Base-by-base conservation (phyloP, 371 early-diverging fungal genomes). In the Coemansia sp. region DNA sequence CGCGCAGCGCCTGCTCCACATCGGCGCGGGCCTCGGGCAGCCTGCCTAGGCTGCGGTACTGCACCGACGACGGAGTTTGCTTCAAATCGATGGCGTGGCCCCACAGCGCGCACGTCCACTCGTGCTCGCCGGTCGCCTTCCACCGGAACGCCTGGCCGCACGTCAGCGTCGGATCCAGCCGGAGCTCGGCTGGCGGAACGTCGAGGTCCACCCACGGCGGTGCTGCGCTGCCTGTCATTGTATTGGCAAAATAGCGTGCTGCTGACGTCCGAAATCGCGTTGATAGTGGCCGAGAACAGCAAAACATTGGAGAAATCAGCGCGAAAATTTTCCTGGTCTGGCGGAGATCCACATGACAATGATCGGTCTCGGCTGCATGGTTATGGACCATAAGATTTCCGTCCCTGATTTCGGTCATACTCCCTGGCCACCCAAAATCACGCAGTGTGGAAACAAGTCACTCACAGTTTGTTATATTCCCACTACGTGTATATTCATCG, bases 81-180 rank as follows among this genome's bases (percentile, higher is more conserved):
- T 76, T 57, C 20, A 77, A 55, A 8, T 62, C 50, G 20, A 69
- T 33, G 30, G 45, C 61, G 48, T 58, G 30, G 70, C 45, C 77
- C 75, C 53, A 83, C 38, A 58, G 66, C 70, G 64, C 82, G 62
- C 53, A 82, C 9, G 72, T 78, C 76, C 76, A 81, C 43, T 77
- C 67, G 33, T 55, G 34, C 6, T 39, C 45, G 10, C 68, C 81
- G 0, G 83, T 70, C 6, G 66, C 42, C 38, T 81, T 83, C 97
- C 97, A 97, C 1, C 92, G 85, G 77, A 97, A 97, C 12, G 90
- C 81, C 71, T 97, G 95, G 2, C 95, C 97, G 71, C 91, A 90
- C 31, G 83, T 83, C 39, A 95, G 82, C 3, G 94, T 92, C 0
- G 81, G 81, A 4, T 89, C 82, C 12, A 95, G 80, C 16, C 87